Evolutionary conservation across 2,329 filamentous ascomycete genomes (phyloP).

Genomic region (Cordyceps javanica): DNA sequence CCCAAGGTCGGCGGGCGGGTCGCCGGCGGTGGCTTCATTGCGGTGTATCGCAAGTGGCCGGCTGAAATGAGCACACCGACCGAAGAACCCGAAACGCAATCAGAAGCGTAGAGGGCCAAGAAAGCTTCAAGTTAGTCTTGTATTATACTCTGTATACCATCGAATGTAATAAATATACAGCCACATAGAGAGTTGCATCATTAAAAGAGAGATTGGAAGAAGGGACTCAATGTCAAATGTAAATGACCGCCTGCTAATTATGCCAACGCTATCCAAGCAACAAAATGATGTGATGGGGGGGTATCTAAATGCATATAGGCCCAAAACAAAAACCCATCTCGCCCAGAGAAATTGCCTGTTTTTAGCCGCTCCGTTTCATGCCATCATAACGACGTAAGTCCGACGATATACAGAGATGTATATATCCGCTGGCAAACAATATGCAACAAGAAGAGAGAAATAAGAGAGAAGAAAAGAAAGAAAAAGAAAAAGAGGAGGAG

Average conservation of each 20-base stretch:
- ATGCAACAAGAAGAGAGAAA: neutral
- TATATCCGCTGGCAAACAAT: neutral
- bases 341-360: neutral
- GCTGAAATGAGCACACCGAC: neutral
- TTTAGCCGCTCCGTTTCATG: neutral
- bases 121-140: neutral
- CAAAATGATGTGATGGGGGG: conserved; percentile 11
- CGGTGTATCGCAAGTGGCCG: conserved; percentile 30
- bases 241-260: conserved; percentile 13
- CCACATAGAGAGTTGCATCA: neutral
- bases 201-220: neutral
- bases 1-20: conserved; percentile 35
- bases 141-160: neutral
- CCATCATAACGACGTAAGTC: conserved; percentile 5
- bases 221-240: neutral
- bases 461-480: neutral
- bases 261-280: conserved; percentile 12
- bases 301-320: conserved; percentile 12
- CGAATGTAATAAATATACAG: neutral
- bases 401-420: neutral
- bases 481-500: neutral
- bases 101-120: neutral
- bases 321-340: conserved; percentile 1
- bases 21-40: conserved; percentile 35
- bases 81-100: neutral